These are phyloP conservation scores for Tetrahymena borealis DNA, from an alignment of 73 alveolate species.

Conservation along the genomic window DNA sequence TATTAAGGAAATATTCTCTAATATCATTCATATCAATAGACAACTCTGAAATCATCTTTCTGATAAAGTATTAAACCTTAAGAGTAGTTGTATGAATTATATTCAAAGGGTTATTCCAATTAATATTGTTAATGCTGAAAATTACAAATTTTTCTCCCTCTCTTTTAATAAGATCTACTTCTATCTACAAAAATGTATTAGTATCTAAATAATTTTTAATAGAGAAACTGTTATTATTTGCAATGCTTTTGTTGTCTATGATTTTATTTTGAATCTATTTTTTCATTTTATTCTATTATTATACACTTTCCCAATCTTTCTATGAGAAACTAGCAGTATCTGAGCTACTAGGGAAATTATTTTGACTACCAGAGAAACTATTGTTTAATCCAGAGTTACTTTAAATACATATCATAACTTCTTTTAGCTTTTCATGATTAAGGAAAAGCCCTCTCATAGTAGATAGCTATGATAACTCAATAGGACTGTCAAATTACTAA, in stretches of 20 bases:
- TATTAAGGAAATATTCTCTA: background rate
- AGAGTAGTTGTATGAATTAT: background rate
- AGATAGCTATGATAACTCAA: background rate
- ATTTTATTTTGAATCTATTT: background rate
- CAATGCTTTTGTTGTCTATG: background rate
- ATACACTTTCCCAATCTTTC: no score
- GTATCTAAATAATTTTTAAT: background rate
- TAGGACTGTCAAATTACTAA: background rate
- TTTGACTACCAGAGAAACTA: no score
- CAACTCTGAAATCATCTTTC: background rate
- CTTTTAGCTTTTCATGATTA: background rate
- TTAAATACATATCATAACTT: background rate
- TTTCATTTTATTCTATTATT: background rate
- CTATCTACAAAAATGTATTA: background rate
- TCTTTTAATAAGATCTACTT: background rate
- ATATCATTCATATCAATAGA: background rate
- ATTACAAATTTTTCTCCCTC: background rate
- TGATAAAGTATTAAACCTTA: background rate
- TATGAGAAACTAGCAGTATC: no score
- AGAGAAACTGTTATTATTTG: background rate
- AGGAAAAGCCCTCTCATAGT: background rate
- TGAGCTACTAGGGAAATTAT: no score
- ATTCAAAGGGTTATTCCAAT: background rate
- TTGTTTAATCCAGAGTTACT: no score
- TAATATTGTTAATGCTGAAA: background rate